These are phyloP conservation scores for Botrytis aclada DNA, from an alignment of 2,329 filamentous ascomycete species.

Conservation along the genomic window DNA sequence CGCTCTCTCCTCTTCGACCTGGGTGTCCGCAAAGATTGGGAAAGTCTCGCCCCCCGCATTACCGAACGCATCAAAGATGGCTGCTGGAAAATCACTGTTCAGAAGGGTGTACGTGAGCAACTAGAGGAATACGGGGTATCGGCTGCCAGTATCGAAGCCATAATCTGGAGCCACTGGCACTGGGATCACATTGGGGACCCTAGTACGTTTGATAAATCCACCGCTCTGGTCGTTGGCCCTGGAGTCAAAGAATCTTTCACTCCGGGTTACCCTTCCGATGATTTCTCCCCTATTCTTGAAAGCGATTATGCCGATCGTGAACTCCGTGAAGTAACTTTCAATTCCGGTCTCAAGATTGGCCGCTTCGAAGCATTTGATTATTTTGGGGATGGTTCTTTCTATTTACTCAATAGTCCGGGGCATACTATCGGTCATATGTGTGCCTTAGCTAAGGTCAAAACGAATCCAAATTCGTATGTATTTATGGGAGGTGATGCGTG, in stretches of 20 bases:
- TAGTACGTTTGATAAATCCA: constrained; percentile 45
- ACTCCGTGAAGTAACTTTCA: constrained; percentile 27
- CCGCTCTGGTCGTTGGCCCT: constrained; percentile 51
- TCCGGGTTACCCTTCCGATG: constrained; percentile 47
- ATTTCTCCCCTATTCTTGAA: constrained; percentile 38
- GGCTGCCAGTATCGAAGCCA: constrained; percentile 38
- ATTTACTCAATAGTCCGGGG: constrained; percentile 46
- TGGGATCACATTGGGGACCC: constrained; percentile 54
- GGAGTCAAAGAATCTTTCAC: constrained; percentile 47
- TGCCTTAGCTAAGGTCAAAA: constrained; percentile 42
- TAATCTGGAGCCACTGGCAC: constrained; percentile 45
- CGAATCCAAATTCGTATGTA: constrained; percentile 37
- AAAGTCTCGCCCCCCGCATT: constrained; percentile 33
- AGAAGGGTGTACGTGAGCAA: background rate
- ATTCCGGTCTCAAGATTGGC: constrained; percentile 41
- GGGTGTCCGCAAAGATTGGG: constrained; percentile 37
- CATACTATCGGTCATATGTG: constrained; percentile 44
- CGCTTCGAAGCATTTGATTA: constrained; percentile 49
- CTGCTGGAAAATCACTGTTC: constrained; percentile 22
- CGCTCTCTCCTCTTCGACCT: constrained; percentile 34
- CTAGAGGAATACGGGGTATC: constrained; percentile 35
- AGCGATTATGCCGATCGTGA: constrained; percentile 39
- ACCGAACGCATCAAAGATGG: constrained; percentile 29
- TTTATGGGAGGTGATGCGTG: constrained; percentile 45
- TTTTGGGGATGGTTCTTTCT: constrained; percentile 55